Conservation (phyloP, 208 protist genomes). For the Porcisia hertigi region DNA sequence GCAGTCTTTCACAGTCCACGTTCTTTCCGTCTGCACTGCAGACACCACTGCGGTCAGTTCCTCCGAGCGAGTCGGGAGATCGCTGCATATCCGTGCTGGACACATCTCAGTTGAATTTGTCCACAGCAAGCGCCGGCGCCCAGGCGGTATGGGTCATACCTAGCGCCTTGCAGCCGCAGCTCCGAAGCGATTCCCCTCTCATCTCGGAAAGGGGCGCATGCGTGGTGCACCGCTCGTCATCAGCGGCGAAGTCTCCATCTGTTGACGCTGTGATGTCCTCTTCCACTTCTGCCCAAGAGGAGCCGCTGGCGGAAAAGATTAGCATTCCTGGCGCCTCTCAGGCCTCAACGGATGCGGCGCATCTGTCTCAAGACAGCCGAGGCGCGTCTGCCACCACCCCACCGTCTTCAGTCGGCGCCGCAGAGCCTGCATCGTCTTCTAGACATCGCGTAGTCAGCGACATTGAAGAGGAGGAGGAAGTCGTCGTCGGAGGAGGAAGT, state of each 20-base stretch:
- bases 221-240: background rate
- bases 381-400: background rate
- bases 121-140: background rate
- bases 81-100: background rate
- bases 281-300: background rate
- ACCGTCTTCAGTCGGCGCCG: background rate
- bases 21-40: background rate
- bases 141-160: background rate
- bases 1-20: background rate
- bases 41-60: slow-evolving; percentile 5
- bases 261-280: background rate
- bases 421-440: background rate
- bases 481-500: background rate
- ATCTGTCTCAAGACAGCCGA: background rate
- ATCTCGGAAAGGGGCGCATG: background rate
- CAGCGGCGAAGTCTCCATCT: background rate
- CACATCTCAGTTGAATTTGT: background rate
- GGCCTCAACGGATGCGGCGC: background rate
- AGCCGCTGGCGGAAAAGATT: background rate
- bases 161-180: background rate
- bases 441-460: background rate
- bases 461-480: background rate
- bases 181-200: background rate
- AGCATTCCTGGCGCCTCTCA: background rate
- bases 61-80: background rate